phyloP scores from a whole-genome alignment of 257 asterid species.

The Cruciata laevipes region DNA sequence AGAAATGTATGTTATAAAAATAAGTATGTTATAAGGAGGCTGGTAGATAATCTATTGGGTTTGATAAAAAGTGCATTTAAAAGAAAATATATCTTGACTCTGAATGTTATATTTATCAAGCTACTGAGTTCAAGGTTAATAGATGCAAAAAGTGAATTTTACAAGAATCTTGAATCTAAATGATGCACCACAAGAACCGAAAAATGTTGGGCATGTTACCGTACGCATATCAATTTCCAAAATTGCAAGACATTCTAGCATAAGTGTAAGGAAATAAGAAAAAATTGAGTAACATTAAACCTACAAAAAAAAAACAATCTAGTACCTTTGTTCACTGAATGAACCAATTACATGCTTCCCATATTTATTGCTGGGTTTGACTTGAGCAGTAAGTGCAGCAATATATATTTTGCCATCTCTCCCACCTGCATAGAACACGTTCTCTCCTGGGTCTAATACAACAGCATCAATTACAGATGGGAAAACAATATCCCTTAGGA shows the following conservation, averaged over 20 bases:
- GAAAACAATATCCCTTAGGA: slow-evolving; percentile 59
- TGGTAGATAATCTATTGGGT: neutral
- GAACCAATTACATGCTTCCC: slow-evolving; percentile 63
- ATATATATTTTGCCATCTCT: slow-evolving; percentile 90
- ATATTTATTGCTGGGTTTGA: slow-evolving; percentile 37
- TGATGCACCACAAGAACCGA: neutral
- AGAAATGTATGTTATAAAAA: too few relatives aligned
- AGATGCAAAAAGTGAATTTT: neutral
- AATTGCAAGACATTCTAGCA: neutral
- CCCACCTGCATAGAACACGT: slow-evolving; percentile 87
- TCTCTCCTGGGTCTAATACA: slow-evolving; percentile 76
- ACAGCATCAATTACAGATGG: slow-evolving; percentile 75
- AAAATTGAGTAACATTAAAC: neutral
- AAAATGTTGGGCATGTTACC: neutral
- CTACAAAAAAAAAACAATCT: neutral
- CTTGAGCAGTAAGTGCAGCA: slow-evolving; percentile 59
- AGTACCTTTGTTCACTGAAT: slow-evolving; percentile 71
- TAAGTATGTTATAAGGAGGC: slow-evolving; percentile 5
- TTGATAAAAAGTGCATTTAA: neutral
- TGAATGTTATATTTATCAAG: neutral
- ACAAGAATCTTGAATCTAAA: neutral
- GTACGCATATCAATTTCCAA: neutral
- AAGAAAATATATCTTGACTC: too few relatives aligned
- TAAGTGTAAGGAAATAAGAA: neutral
- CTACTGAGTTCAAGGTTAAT: neutral